A percentile compares a stretch with the other conserved stretches of the same genome.
phyloP scores from a whole-genome alignment of 148 eudicot genomes.

The Camellia lanceoleosa region DNA sequence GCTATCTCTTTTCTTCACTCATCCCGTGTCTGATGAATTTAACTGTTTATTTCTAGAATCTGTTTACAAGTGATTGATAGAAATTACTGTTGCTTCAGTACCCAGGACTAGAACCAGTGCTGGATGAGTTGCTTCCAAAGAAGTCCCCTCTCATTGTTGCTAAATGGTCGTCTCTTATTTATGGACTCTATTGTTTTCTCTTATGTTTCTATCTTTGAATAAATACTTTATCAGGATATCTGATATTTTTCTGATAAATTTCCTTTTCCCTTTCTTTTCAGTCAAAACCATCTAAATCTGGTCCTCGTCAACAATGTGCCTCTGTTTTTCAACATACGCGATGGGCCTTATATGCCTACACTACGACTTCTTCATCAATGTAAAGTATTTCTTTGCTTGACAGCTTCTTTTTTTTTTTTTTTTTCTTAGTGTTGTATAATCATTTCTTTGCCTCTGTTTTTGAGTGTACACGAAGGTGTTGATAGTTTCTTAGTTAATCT shows the following conservation, averaged over 20 bases:
- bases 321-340: constrained; percentile 87
- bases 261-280: constrained; percentile 29
- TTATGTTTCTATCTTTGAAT: not conserved
- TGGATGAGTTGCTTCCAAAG: constrained; percentile 94
- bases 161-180: constrained; percentile 60
- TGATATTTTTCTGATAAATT: constrained; percentile 10
- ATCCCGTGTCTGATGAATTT: not conserved
- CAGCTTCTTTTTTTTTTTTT: not conserved
- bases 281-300: constrained; percentile 94
- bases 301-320: constrained; percentile 91
- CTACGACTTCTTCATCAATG: constrained; percentile 96
- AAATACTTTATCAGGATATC: not conserved
- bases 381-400: constrained; percentile 33
- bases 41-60: constrained; percentile 1
- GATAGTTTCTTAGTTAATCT: too few relatives aligned
- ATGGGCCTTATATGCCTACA: constrained; percentile 99
- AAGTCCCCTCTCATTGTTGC: constrained; percentile 90
- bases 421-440: not conserved
- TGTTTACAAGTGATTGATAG: not conserved
- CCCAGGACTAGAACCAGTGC: constrained; percentile 91
- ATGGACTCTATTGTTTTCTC: not conserved
- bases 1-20: constrained; percentile 1
- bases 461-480: too few relatives aligned
- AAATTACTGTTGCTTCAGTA: constrained; percentile 54
- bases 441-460: not conserved